A percentile compares a stretch with the other conserved stretches of the same genome.
phyloP scores from a whole-genome alignment of 768 basidiomycete species.

The Cyathus striatus region DNA sequence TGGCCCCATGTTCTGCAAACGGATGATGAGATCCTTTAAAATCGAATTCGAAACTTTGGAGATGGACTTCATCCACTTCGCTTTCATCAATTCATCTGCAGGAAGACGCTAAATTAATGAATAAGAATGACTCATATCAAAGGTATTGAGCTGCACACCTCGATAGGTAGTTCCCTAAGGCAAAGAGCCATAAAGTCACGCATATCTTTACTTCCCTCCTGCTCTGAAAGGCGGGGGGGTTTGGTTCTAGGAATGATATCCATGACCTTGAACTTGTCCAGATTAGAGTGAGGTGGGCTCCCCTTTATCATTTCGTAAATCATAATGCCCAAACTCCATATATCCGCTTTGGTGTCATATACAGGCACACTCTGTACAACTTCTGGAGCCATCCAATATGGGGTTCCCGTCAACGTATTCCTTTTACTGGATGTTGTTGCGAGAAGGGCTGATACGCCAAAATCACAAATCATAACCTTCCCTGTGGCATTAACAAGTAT shows the following conservation, averaged over 20 bases:
- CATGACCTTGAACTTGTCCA: slow-evolving; percentile 83
- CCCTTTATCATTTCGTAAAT: slow-evolving; percentile 96
- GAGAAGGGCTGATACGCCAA: slow-evolving; percentile 94
- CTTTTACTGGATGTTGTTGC: slow-evolving; percentile 83
- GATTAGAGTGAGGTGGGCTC: slow-evolving; percentile 87
- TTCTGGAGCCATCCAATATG: slow-evolving; percentile 99
- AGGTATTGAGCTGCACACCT: too few species aligned
- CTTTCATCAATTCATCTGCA: slow-evolving; percentile 84
- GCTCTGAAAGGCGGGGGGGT: slow-evolving; percentile 76
- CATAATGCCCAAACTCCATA: slow-evolving; percentile 97
- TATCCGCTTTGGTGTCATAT: slow-evolving; percentile 97
- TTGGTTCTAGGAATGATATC: slow-evolving; percentile 83
- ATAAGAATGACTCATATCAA: too few species aligned
- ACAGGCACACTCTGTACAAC: slow-evolving; percentile 85
- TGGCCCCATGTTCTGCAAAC: slow-evolving; percentile 71
- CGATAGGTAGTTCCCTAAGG: slow-evolving; percentile 73
- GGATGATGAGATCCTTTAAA: slow-evolving; percentile 76
- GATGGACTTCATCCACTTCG: slow-evolving; percentile 84
- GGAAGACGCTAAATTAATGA: slow-evolving; percentile 64
- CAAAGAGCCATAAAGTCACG: slow-evolving; percentile 83
- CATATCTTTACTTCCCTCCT: slow-evolving; percentile 79
- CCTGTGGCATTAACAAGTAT: slow-evolving; percentile 84
- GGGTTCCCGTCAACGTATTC: slow-evolving; percentile 94
- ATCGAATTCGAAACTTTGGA: slow-evolving; percentile 61
- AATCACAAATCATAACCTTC: slow-evolving; percentile 95